phyloP scores from a whole-genome alignment of 1,284 basidiomycete genomes.

The Boletus calvinii region DNA sequence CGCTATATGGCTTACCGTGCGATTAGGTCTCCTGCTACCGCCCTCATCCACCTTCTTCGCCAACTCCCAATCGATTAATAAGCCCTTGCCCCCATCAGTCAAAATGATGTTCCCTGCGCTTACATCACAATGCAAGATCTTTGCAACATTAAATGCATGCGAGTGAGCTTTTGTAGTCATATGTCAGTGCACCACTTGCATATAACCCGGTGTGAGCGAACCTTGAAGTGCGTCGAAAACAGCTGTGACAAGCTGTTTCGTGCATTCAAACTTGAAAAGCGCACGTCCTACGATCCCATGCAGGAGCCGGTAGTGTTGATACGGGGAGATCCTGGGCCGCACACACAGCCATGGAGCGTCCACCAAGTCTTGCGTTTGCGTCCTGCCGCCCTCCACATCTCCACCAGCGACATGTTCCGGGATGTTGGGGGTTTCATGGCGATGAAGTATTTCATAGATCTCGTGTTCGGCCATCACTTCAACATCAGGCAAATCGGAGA shows the following conservation, averaged over 20 bases:
- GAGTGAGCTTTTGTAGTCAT: constrained; percentile 4
- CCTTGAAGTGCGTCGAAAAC: background rate
- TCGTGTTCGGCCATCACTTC: constrained; percentile 16
- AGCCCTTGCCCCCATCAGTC: background rate
- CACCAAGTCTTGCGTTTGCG: background rate
- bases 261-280: background rate
- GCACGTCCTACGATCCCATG: background rate
- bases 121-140: background rate
- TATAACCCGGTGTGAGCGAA: background rate
- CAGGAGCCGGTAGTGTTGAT: constrained; percentile 8
- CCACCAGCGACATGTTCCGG: constrained; percentile 1
- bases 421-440: constrained; percentile 5
- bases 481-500: background rate
- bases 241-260: background rate
- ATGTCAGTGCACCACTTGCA: background rate
- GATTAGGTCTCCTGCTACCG: background rate
- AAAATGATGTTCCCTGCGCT: background rate
- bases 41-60: background rate
- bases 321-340: background rate
- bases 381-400: background rate
- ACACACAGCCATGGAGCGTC: constrained; percentile 9
- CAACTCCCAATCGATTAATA: constrained; percentile 11
- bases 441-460: constrained; percentile 21
- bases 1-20: background rate
- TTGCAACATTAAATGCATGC: background rate